Conservation (phyloP, 257 asterid species). For the Plantago elongata region DNA sequence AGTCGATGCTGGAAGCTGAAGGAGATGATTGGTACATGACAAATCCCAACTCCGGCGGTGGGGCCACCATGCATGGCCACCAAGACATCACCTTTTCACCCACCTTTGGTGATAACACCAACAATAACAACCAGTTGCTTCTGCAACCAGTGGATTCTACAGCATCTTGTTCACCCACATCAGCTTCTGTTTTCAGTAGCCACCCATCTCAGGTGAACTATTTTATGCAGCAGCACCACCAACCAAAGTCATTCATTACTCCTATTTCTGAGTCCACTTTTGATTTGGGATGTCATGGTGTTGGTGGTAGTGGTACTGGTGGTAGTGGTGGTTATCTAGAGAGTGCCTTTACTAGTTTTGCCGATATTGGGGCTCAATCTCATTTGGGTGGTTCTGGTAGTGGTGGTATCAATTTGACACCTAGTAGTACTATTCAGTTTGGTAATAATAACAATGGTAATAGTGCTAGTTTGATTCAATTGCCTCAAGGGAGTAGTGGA, state of each 20-base stretch:
- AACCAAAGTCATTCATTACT: constrained; percentile 30
- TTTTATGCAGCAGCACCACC: constrained; percentile 27
- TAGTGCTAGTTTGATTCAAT: constrained; percentile 20
- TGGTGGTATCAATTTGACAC: constrained; percentile 25
- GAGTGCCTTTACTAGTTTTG: constrained; percentile 32
- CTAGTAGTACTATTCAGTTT: constrained; percentile 25
- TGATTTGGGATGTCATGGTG: constrained; percentile 46
- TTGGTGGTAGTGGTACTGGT: not conserved
- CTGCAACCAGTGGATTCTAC: constrained; percentile 61
- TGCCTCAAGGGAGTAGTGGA: constrained; percentile 29
- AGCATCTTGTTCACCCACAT: constrained; percentile 73
- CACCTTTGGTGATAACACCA: constrained; percentile 27
- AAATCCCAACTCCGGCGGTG: constrained; percentile 11
- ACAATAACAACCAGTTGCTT: constrained; percentile 36
- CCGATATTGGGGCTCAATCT: constrained; percentile 36
- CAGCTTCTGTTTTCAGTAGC: constrained; percentile 55
- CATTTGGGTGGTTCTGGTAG: not conserved
- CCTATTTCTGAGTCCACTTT: constrained; percentile 34
- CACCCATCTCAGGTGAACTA: constrained; percentile 52
- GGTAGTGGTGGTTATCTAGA: constrained; percentile 47
- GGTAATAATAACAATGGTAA: constrained; percentile 12
- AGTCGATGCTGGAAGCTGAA: constrained; percentile 70
- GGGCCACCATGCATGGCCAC: constrained; percentile 38
- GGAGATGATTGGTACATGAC: constrained; percentile 63
- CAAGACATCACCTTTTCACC: constrained; percentile 47